Evolutionary conservation across 140 eudicot species (phyloP), one percentile per base, ranked within the genome.

Genomic region (Senecio squalidus): DNA sequence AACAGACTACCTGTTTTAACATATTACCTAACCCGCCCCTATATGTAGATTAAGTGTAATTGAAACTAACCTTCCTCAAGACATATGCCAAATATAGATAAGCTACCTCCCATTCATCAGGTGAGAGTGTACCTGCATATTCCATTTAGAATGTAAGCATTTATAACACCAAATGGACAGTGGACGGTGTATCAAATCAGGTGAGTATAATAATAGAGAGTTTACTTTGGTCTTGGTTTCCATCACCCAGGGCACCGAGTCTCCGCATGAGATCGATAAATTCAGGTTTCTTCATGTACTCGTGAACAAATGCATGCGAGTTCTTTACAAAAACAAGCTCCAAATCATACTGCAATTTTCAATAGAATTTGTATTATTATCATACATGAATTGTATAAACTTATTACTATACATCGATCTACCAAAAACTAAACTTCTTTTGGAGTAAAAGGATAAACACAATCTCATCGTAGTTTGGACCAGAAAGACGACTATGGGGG

Each of bases 81-180:
- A 84, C 99, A 36, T 84, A 93, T 29, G 99, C 83, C 70, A 82
- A 61, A 74, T 93, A 93, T 22, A 93, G 60, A 71, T 93, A 88
- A 16, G 99, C 96, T 25, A 82, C 99, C 62, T 93, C 99, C 99
- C 99, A 93, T 68, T 93, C 98, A 58, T 92, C 96, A 11, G 80
- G 89, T 39, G 97, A 85, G 30, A 89, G 79, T 39, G 97, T 89
- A 59, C 84, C 97, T 89, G 77, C 40, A 70, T 3, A 50, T 36
- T 20, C 9, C 51, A 59, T 66, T 58, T 40, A 62, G 25, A 60
- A 14, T 16, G 26, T 67, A 30, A 57, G 36, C 16, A 57, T 56
- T 26, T 25, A 25, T n/a, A 3, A 51, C n/a, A 55, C 27, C 17
- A 55, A 15, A 55, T 29, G 60, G n/a, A 17, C 15, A 43, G 13